These are phyloP conservation scores for Pisolithus albus DNA, from an alignment of 768 basidiomycete species.

Conservation along the genomic window DNA sequence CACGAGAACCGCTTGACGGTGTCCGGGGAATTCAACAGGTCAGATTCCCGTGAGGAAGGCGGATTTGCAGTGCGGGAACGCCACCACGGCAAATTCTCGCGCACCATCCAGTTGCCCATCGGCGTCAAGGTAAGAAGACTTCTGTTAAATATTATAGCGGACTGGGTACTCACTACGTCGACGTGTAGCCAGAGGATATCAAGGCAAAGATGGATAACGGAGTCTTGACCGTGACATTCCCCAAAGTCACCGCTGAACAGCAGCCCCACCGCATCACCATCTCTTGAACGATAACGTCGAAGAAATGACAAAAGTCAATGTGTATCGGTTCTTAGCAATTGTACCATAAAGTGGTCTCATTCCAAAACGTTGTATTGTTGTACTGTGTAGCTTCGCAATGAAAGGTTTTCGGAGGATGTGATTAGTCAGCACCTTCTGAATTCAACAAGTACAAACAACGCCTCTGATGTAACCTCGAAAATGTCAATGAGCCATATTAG, in stretches of 20 bases:
- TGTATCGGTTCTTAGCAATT: too few species aligned
- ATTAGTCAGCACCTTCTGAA: background rate
- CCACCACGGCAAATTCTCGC: slow-evolving; percentile 41
- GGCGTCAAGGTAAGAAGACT: slow-evolving; percentile 38
- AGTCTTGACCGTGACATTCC: slow-evolving; percentile 47
- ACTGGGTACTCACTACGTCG: background rate
- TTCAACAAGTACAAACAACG: background rate
- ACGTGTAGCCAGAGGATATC: slow-evolving; percentile 25
- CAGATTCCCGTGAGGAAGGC: slow-evolving; percentile 28
- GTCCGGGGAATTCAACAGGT: slow-evolving; percentile 39
- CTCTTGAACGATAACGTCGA: slow-evolving; percentile 4
- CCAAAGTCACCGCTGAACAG: slow-evolving; percentile 37
- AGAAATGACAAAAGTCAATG: background rate
- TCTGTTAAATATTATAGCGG: background rate
- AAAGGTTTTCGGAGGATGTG: too few species aligned
- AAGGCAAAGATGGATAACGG: slow-evolving; percentile 47
- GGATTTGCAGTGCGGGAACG: slow-evolving; percentile 38
- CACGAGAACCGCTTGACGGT: slow-evolving; percentile 43
- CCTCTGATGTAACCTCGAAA: background rate
- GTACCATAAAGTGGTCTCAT: too few species aligned
- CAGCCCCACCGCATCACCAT: slow-evolving; percentile 40
- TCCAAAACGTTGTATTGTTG: too few species aligned
- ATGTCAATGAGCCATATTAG: background rate
- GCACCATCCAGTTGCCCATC: slow-evolving; percentile 42
- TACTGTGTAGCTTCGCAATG: too few species aligned